A percentile compares a stretch with the other conserved stretches of the same genome.
These are phyloP conservation scores for Ustilago loliicola DNA, from an alignment of 1,284 basidiomycete genomes.

Conservation along the genomic window DNA sequence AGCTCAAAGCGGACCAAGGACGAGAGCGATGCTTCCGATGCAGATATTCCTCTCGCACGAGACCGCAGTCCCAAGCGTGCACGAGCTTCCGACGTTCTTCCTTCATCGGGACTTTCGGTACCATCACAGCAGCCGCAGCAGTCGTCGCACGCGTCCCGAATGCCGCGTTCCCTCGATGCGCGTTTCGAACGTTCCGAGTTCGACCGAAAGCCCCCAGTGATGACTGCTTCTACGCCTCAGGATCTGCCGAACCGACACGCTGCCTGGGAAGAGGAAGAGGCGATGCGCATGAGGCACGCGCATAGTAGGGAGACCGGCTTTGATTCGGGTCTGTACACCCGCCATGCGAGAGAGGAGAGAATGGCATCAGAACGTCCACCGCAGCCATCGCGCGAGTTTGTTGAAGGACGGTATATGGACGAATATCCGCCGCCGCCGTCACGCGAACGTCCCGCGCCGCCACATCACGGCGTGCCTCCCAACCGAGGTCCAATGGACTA, in stretches of 20 bases:
- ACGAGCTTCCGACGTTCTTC: conserved; percentile 28
- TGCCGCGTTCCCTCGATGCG: conserved; percentile 26
- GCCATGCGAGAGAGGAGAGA: conserved; percentile 16
- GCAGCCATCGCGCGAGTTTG: conserved; percentile 12
- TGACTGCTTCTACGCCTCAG: conserved; percentile 1
- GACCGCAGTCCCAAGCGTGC: conserved; percentile 43
- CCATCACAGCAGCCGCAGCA: conserved; percentile 9
- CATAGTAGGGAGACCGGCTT: conserved; percentile 23
- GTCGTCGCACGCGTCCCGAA: conserved; percentile 14
- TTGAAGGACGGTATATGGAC: conserved; percentile 15
- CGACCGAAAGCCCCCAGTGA: conserved; percentile 18
- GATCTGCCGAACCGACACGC: conserved; percentile 4
- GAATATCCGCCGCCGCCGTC: conserved; percentile 9
- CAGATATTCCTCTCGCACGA: conserved; percentile 14
- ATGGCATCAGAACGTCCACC: neutral
- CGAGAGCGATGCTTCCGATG: conserved; percentile 49
- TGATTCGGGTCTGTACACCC: conserved; percentile 18
- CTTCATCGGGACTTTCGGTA: conserved; percentile 28
- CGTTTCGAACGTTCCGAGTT: conserved; percentile 26
- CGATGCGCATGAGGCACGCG: conserved; percentile 16
- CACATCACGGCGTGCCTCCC: conserved; percentile 9
- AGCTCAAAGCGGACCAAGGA: conserved; percentile 47
- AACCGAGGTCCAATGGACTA: conserved; percentile 13
- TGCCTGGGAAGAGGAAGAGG: conserved; percentile 31
- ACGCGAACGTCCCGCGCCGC: conserved; percentile 16